Conservation (phyloP, 352 stramenopile species). For the Phytophthora multivora region DNA sequence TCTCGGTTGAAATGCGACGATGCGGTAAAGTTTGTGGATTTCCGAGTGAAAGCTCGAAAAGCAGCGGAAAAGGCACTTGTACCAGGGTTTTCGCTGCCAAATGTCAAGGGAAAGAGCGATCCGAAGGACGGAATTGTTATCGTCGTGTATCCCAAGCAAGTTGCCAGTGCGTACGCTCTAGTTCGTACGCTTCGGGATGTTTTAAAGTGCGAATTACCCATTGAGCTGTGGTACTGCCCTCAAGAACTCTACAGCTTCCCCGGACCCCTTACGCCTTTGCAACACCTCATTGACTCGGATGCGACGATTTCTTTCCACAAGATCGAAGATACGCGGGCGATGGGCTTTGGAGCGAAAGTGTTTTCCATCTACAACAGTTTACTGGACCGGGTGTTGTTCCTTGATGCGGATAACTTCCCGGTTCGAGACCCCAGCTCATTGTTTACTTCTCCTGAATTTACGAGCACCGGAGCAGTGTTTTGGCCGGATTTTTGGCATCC, state of each 20-base stretch:
- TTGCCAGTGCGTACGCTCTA: slow-evolving; percentile 44
- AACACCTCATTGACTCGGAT: slow-evolving; percentile 34
- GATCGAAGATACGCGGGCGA: slow-evolving; percentile 35
- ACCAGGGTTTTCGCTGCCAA: slow-evolving; percentile 23
- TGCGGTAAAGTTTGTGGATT: slow-evolving; percentile 41
- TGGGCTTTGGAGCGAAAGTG: slow-evolving; percentile 56
- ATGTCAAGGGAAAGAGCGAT: neutral
- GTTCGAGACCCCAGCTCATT: slow-evolving; percentile 51
- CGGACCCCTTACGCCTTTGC: slow-evolving; percentile 17
- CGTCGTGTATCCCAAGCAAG: slow-evolving; percentile 55
- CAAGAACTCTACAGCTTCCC: slow-evolving; percentile 40
- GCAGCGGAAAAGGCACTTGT: slow-evolving; percentile 19
- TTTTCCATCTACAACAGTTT: slow-evolving; percentile 48
- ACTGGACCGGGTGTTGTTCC: slow-evolving; percentile 51
- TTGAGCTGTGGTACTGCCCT: slow-evolving; percentile 60
- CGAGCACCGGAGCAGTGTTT: slow-evolving; percentile 48
- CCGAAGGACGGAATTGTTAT: slow-evolving; percentile 49
- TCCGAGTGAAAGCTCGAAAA: slow-evolving; percentile 20
- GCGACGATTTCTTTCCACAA: slow-evolving; percentile 17
- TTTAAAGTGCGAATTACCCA: slow-evolving; percentile 45
- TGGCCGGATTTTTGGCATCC: slow-evolving; percentile 74
- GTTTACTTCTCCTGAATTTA: slow-evolving; percentile 45
- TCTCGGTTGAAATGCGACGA: slow-evolving; percentile 40
- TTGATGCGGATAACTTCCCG: slow-evolving; percentile 63
- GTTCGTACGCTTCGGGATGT: slow-evolving; percentile 38